Base-by-base conservation (phyloP, 192 early-diverging fungal species). In the Kickxella alabastrina region DNA sequence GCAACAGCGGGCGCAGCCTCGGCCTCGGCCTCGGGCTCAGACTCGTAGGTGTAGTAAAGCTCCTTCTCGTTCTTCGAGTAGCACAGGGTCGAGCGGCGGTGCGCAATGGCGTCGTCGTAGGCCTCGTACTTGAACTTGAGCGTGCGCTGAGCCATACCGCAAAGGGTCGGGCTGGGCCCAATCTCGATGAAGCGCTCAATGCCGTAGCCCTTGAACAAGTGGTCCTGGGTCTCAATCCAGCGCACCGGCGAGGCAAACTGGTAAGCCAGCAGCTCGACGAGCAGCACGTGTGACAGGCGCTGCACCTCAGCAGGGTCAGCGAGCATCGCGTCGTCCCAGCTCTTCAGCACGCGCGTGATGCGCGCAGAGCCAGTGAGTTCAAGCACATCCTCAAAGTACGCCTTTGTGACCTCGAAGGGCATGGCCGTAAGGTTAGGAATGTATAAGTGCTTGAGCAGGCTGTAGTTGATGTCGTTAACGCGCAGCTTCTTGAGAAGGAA, bases 201-300 rank as follows among this genome's bases (percentile, higher is more conserved):
- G 34, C 87, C 77, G 65, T 82, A 89, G 56, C 84, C 78, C 77
- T 85, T 83, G 81, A 96, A 91, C 51, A 96, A 79, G 54, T 83
- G 75, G 61, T 96, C 93, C 78, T 96, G 93, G 25, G 93, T 96
- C 73, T 94, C 93, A 63, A 96, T 96, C 93, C 93, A 96, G 65
- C 91, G 85, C 44, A 96, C 93, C 41, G 93, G 87, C 35, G 85
- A 89, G 19, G 93, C 92, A 62, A 96, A 96, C 76, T 96, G 93
- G 68, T 96, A 90, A 26, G 92, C 90, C 9, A 96, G 78, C 53
- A 93, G 71, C 68, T 96, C 93, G 44, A 96, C 86, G 53, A 96
- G 75, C 45, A 96, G 78, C 21, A 79, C 84, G 76, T 91, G 88
- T 54, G 86, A 90, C 40, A 93, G 82, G 31, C 87, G 85, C 72